Evolutionary conservation across 2,329 filamentous ascomycete species (phyloP), one percentile per base, ranked within the genome.

Genomic region (Seiridium unicorne): DNA sequence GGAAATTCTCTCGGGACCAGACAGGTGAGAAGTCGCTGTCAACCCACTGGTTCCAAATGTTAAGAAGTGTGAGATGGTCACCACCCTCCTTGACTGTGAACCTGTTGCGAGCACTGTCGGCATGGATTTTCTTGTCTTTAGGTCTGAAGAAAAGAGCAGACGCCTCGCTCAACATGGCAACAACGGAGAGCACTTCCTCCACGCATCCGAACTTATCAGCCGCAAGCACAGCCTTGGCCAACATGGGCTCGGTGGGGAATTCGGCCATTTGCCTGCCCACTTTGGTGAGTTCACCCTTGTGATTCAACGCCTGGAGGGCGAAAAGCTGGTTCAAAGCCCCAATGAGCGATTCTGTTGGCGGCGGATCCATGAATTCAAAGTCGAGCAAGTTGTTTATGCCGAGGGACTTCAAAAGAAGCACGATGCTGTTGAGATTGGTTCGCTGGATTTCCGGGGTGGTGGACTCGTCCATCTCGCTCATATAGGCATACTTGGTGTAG

Each of bases 101-200:
- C 1, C 94, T 87, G 42, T 90, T 89, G 11, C 93, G 88, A 0
- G 95, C 95, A 63, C 90, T 92, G 74, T 99, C 94, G 10, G 95
- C 95, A 70, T 97, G 92, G 35, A 97, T 89, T 74, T 97, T 97
- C 81, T 98, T 97, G 77, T 99, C 93, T 72, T 97, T 97, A 26
- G 95, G 93, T 0, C 93, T 85, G 82, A 96, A 96, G 80, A 97
- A 99, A 4, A 99, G 84, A 0, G 93, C 89, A 3, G 89, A 92
- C 1, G 91, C 87, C 76, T 98, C 95, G 62, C 90, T 88, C 0
- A 98, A 84, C 91, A 98, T 97, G 47, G 93, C 88, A n/a, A 98
- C 92, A 54, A 98, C 92, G 0, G 91, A 93, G 13, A 99, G 80
- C 0, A 98, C 87, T 75, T 99, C 95, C 61, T 96, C 92, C 0